Conservation (phyloP, 345 rosid species). For the Eucalyptus erythrocorys region DNA sequence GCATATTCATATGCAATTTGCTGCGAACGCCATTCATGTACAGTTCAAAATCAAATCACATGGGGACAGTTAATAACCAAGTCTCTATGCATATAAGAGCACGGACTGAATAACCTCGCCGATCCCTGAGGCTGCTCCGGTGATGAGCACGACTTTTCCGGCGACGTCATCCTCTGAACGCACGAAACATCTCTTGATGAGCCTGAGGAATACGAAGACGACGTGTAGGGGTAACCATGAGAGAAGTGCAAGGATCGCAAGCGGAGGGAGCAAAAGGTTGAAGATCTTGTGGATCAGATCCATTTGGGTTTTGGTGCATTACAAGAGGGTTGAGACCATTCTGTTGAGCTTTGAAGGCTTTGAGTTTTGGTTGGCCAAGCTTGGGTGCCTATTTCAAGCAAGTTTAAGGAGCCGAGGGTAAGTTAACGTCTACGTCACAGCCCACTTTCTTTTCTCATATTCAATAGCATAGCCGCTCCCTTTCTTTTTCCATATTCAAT, state of each 20-base stretch:
- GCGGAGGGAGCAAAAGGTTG: conserved; percentile 10
- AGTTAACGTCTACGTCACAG: background rate
- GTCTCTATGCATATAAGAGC: background rate
- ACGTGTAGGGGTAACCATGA: conserved; percentile 7
- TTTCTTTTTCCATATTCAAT: background rate
- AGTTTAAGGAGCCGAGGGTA: background rate
- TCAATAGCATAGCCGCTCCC: background rate
- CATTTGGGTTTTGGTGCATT: background rate
- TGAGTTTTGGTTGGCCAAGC: background rate
- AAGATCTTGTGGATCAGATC: conserved; percentile 6
- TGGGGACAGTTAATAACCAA: rapidly evolving
- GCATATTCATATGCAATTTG: conserved; percentile 21
- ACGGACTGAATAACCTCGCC: conserved; percentile 25
- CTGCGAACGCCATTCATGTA: background rate
- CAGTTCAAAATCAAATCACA: background rate
- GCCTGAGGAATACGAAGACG: background rate
- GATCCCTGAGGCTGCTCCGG: conserved; percentile 52
- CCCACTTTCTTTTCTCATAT: background rate
- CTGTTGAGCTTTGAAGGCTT: background rate
- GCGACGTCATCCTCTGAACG: conserved; percentile 11
- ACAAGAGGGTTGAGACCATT: background rate
- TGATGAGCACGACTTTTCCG: conserved; percentile 35
- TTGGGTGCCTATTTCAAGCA: background rate
- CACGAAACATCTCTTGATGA: background rate
- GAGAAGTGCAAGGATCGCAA: background rate